Base-by-base conservation (phyloP, 768 basidiomycete genomes). In the Scleroderma bovista region DNA sequence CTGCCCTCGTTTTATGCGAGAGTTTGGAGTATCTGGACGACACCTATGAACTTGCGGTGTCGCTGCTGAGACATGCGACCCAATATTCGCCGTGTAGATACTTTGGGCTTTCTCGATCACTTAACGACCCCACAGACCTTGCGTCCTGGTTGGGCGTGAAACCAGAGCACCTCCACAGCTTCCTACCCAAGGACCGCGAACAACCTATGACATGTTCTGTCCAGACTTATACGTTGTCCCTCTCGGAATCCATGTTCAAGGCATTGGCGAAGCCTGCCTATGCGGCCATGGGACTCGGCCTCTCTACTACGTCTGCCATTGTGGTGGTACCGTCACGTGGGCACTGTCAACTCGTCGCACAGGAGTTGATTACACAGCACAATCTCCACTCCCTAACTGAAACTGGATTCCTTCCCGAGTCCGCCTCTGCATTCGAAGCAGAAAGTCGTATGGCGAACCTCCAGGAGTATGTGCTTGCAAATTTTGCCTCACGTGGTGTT, bases 181-280 rank as follows among this genome's bases (percentile, higher is more conserved):
- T 99, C 75, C 75, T 80, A 6, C 88, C 94, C 2, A 79, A 74
- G 38, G 86, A 92, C 59, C 83, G 94, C 33, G 89, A 92, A 51
- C 88, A 91, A 57, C 76, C 90, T 0, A 70, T 98, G 17, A 71
- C 72, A 8, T 76, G 82, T 26, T 76, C 78, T 16, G 77, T 81
- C 12, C 83, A 88, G 48, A 78, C 90, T 0, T 97, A 95, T 69
- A 85, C 83, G 16, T 86, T 93, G 40, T 81, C 92, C 0, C 83
- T 93, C 58, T 96, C 94, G 4, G 77, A 86, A 1, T 83, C 90
- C 0, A 74, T 98, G 17, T 84, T 93, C 69, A 94, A 93, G 60
- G 79, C 84, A 2, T 96, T 98, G 86, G 81, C 88, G 42, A 94
- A 92, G 63, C 93, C 95, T 3, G 83, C 86, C 2, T 89, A 94